Conservation (phyloP, 2,329 filamentous ascomycete species). For the Exophiala sp. region DNA sequence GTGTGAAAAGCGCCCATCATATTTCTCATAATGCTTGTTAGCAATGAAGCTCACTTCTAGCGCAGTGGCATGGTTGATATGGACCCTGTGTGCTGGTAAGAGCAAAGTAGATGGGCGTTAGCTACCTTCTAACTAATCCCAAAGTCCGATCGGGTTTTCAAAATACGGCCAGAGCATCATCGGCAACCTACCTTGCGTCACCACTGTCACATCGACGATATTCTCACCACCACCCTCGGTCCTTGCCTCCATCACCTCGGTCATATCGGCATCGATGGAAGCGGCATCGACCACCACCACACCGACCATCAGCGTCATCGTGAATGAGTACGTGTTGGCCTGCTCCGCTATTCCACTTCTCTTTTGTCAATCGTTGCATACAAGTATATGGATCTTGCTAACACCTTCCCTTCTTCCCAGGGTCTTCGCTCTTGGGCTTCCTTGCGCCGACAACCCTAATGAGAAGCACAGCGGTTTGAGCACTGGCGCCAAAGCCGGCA, state of each 20-base stretch:
- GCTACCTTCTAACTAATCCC: neutral
- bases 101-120: neutral
- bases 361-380: neutral
- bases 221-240: slow-evolving; percentile 12
- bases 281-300: slow-evolving; percentile 7
- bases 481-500: slow-evolving; percentile 32
- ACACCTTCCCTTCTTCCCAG: neutral
- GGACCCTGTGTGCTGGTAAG: slow-evolving; percentile 21
- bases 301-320: slow-evolving; percentile 15
- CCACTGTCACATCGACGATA: slow-evolving; percentile 13
- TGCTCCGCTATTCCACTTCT: neutral
- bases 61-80: slow-evolving; percentile 21
- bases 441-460: slow-evolving; percentile 14
- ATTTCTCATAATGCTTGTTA: neutral
- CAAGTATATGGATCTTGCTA: neutral
- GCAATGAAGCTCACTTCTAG: neutral
- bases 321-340: slow-evolving; percentile 12
- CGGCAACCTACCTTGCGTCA: slow-evolving; percentile 19
- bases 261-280: slow-evolving; percentile 13
- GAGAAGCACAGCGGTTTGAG: slow-evolving; percentile 22
- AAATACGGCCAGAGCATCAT: slow-evolving; percentile 18
- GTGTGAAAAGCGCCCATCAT: neutral
- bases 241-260: slow-evolving; percentile 19
- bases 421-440: slow-evolving; percentile 21
- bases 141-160: slow-evolving; percentile 14